These are phyloP conservation scores for Dendrothele bispora DNA, from an alignment of 768 basidiomycete genomes.

Conservation along the genomic window DNA sequence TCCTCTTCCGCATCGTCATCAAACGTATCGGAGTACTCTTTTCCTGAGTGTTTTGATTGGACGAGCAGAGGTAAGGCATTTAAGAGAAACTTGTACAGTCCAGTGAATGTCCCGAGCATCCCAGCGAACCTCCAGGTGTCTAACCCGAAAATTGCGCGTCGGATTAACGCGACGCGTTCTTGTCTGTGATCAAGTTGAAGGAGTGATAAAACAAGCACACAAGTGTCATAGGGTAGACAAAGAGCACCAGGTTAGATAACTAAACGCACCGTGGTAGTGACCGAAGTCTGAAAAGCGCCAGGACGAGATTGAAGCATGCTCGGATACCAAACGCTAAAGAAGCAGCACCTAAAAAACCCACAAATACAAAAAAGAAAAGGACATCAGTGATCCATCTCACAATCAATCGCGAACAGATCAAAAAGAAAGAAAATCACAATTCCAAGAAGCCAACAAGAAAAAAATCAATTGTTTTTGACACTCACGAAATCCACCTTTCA, in stretches of 20 bases:
- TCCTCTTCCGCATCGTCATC: no score
- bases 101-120: slow-evolving; percentile 85
- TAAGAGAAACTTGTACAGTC: slow-evolving; percentile 76
- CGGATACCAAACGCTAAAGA: slow-evolving; percentile 79
- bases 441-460: not conserved
- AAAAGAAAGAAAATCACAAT: no score
- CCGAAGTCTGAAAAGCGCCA: slow-evolving; percentile 72
- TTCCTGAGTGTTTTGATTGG: slow-evolving; percentile 36
- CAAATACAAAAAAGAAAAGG: no score
- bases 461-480: slow-evolving; percentile 15
- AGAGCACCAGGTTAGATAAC: no score
- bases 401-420: no score
- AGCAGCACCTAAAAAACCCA: slow-evolving; percentile 71
- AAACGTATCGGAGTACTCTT: slow-evolving; percentile 20
- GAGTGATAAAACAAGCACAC: not conserved
- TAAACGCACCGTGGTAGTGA: slow-evolving; percentile 62
- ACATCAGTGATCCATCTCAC: no score
- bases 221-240: not conserved
- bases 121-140: slow-evolving; percentile 85
- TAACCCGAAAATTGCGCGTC: slow-evolving; percentile 79
- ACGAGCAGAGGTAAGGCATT: slow-evolving; percentile 76
- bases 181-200: no score
- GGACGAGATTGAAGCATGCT: slow-evolving; percentile 77
- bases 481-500: slow-evolving; percentile 70
- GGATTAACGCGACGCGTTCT: slow-evolving; percentile 63